A percentile compares a stretch with the other conserved stretches of the same genome.
Evolutionary conservation across 176 grass and related monocot species (phyloP).

Genomic region (Aegilops umbellulata): DNA sequence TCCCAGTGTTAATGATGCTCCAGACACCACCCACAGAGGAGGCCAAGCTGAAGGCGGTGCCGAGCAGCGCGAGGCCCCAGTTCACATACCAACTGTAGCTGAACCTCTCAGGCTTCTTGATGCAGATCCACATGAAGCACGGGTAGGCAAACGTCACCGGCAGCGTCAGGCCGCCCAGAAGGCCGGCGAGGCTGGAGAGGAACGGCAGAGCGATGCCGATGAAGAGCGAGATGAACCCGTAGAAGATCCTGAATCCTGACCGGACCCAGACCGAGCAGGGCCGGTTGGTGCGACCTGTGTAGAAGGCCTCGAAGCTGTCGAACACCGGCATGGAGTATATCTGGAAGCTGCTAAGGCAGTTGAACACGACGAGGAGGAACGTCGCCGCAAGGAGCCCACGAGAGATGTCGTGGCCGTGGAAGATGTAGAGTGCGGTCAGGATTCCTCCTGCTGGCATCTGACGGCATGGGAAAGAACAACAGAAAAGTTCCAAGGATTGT

Average conservation of each 20-base stretch:
- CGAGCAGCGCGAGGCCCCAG: conserved; percentile 70
- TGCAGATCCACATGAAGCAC: conserved; percentile 95
- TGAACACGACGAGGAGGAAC: conserved; percentile 89
- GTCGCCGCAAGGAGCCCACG: conserved; percentile 64
- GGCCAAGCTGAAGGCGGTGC: conserved; percentile 77
- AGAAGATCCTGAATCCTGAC: conserved; percentile 84
- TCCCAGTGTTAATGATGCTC: conserved; percentile 85
- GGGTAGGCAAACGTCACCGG: conserved; percentile 95
- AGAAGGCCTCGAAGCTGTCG: conserved; percentile 88
- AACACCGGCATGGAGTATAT: conserved; percentile 99
- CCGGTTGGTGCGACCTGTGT: conserved; percentile 86
- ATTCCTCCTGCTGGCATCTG: conserved; percentile 93
- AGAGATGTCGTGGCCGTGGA: conserved; percentile 79
- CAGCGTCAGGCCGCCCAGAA: conserved; percentile 76
- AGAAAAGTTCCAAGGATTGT: conserved; percentile 9
- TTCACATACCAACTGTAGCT: conserved; percentile 95
- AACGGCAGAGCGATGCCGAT: conserved; percentile 85
- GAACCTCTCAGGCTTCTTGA: conserved; percentile 86
- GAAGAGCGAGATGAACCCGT: conserved; percentile 87
- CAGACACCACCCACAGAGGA: conserved; percentile 79
- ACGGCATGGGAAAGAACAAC: conserved; percentile 26
- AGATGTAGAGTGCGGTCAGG: conserved; percentile 72
- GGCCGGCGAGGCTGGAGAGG: conserved; percentile 82
- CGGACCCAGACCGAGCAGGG: conserved; percentile 88
- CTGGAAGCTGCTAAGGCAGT: conserved; percentile 98